Percentiles rank a stretch among this genome's conserved stretches.
Evolutionary conservation across 1,284 basidiomycete species (phyloP).

Genomic region (Volvariella surrecta): DNA sequence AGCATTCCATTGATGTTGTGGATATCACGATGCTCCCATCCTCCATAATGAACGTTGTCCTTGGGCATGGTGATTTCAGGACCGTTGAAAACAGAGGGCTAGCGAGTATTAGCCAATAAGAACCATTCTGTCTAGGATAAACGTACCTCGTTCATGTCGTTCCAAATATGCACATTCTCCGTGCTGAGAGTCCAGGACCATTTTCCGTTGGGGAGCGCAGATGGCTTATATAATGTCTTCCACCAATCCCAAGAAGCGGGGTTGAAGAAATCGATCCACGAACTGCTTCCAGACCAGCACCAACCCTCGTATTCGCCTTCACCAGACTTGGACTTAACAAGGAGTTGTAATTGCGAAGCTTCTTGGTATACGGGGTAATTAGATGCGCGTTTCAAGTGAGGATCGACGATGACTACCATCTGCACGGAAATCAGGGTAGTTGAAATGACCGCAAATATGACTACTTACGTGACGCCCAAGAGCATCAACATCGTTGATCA

Average conservation of each 20-base stretch:
- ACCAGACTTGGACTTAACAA: slow-evolving; percentile 77
- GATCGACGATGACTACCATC: slow-evolving; percentile 98
- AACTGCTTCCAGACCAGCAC: slow-evolving; percentile 96
- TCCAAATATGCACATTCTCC: slow-evolving; percentile 87
- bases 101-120: slow-evolving; percentile 6
- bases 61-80: slow-evolving; percentile 98
- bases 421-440: slow-evolving; percentile 20
- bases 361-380: slow-evolving; percentile 84
- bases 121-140: not conserved
- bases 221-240: slow-evolving; percentile 73
- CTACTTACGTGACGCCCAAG: slow-evolving; percentile 72
- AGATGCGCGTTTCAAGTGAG: slow-evolving; percentile 83
- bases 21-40: slow-evolving; percentile 97
- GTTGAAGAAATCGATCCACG: slow-evolving; percentile 98
- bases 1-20: slow-evolving; percentile 94
- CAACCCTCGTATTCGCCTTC: slow-evolving; percentile 90
- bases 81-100: slow-evolving; percentile 97
- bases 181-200: slow-evolving; percentile 77
- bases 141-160: slow-evolving; percentile 97
- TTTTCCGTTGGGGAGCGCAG: slow-evolving; percentile 28
- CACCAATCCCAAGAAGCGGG: slow-evolving; percentile 90
- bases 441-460: not conserved
- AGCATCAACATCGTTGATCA: slow-evolving; percentile 86
- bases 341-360: slow-evolving; percentile 72
- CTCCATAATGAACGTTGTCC: slow-evolving; percentile 86